Base-by-base conservation (phyloP, 2,329 filamentous ascomycete species). In the Dactylellina leptospora region DNA sequence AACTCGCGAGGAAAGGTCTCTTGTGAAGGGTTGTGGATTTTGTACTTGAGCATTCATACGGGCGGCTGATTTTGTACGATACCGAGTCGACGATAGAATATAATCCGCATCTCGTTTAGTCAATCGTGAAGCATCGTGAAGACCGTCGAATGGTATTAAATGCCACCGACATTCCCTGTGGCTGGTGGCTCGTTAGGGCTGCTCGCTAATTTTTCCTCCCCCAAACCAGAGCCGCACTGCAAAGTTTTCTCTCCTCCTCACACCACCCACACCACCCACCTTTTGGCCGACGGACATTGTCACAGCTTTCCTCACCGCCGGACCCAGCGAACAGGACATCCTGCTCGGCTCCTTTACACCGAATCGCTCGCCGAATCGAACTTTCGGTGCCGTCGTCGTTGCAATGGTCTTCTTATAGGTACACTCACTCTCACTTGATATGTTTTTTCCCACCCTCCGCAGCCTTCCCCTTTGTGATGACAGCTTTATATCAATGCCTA, bases 1-100 rank as follows among this genome's bases (percentile, higher is more conserved):
- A 93, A 79, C 80, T 93, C 77, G 91, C 90, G 2, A 84, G 91
- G 77, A 93, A 93, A 81, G 91, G 90, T 0, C 76, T 93, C 79
- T 79, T 95, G 58, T 93, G 76, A 82, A 22, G 9, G 20, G 11
- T 48, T 48, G 5, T 25, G 18, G 25, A 44, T 33, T 33, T 33
- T 33, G 30, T 44, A 11, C 9, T 48, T 48, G 5, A 22, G n/a
- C n/a, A n/a, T n/a, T n/a, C n/a, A n/a, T n/a, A n/a, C n/a, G n/a
- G n/a, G n/a, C n/a, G n/a, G n/a, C n/a, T n/a, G 23, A 13, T 5
- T 3, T 48, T 48, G 22, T 48, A 48, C 20, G 44, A 23, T 48
- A 23, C 16, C 6, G n/a, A n/a, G n/a, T n/a, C n/a, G n/a, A n/a
- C n/a, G n/a, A n/a, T n/a, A n/a, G n/a, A n/a, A n/a, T n/a, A n/a